Percentiles rank a stretch among this genome's conserved stretches.
phyloP scores from a whole-genome alignment of 192 early-diverging fungal genomes.

The Backusella circina region DNA sequence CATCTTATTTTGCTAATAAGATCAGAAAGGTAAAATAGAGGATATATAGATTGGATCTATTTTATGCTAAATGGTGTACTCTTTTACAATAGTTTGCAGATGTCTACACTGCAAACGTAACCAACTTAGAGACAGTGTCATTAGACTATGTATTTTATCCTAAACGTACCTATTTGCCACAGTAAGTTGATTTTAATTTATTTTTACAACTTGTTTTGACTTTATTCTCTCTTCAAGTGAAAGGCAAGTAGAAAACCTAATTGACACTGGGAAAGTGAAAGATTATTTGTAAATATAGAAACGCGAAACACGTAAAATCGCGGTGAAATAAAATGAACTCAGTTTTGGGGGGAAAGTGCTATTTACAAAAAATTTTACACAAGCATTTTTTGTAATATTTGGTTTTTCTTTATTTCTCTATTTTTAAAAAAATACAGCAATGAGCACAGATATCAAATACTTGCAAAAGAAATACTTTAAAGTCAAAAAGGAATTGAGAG shows the following conservation, averaged over 20 bases:
- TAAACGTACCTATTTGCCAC: slow-evolving; percentile 54
- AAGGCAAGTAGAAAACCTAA: slow-evolving; percentile 25
- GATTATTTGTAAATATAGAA: not conserved
- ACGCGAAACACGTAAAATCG: slow-evolving; percentile 7
- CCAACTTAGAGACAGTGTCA: slow-evolving; percentile 49
- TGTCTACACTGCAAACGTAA: slow-evolving; percentile 49
- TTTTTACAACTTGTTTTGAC: not conserved
- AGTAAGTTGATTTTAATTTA: slow-evolving; percentile 26
- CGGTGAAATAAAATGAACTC: not conserved
- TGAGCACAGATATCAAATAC: not conserved
- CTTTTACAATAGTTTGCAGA: slow-evolving; percentile 25
- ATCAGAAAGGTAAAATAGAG: slow-evolving; percentile 35
- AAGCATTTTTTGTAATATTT: not conserved
- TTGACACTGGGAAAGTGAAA: slow-evolving; percentile 27
- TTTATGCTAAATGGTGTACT: not conserved
- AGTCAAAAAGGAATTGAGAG: not conserved
- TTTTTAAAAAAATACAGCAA: not conserved
- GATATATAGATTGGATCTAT: no score
- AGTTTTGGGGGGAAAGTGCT: not conserved
- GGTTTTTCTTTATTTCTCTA: not conserved
- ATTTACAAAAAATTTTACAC: not conserved
- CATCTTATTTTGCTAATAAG: slow-evolving; percentile 59
- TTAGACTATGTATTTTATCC: slow-evolving; percentile 62
- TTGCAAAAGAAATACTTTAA: not conserved
- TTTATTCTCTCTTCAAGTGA: slow-evolving; percentile 17